Base-by-base conservation (phyloP, 495 filamentous ascomycete genomes). In the Usnea hakonensis region DNA sequence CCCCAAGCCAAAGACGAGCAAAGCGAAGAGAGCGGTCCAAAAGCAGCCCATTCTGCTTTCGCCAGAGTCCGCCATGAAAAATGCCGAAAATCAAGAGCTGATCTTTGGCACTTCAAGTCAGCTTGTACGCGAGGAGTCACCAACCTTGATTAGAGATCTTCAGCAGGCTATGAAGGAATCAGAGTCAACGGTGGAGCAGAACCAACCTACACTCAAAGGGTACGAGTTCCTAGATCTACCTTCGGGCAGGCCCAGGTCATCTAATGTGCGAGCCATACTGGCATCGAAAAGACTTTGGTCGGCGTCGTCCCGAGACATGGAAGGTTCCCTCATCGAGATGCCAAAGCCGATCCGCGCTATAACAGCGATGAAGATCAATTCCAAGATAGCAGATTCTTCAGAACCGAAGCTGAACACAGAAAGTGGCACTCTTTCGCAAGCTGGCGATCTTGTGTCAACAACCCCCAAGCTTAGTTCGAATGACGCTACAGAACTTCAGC, bases 71-170 rank as follows among this genome's bases (percentile, higher is more conserved):
- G 93, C 91, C 21, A 69, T 84, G 48, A 83, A 83, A 62, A 79
- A 85, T 64, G 74, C 88, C n/a, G 77, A 85, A 6, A 76, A 82
- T 9, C 93, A 95, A 70, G 85, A 92, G 64, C 86, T 96, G 64
- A 74, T 96, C 3, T 97, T 97, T 72, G 93, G 92, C 19, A 96
- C 91, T 2, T 95, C 88, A 21, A 96, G 92, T 72, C 93, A 97
- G 71, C 75, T 97, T 21, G 88, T 88, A 54, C 78, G 79, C 58
- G 87, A 90, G 41, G 85, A 91, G 55, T 90, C 90, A 0, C 87
- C 89, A 4, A 78, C 79, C 3, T 79, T 84, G 7, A 75, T 91
- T 5, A 79, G 82, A 56, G 83, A 92, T 55, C 75, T 88, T 38
- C 89, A 92, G 60, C 72, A 81, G 66, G 88, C 89, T 21, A 85